Conservation (phyloP, 768 basidiomycete genomes). For the Cystobasidium ongulense region DNA sequence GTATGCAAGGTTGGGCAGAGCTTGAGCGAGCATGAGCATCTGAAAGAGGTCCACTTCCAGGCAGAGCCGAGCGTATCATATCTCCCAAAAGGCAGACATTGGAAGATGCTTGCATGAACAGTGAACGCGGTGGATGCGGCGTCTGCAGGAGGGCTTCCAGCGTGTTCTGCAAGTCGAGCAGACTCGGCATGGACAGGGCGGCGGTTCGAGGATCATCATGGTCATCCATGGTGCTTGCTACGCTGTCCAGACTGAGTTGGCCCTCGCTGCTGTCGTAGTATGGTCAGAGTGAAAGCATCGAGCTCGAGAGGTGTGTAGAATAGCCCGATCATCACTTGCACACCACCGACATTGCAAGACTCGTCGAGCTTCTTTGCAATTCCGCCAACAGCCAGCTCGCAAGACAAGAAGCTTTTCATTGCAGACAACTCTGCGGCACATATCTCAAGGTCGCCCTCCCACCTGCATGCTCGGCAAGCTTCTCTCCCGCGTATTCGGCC, state of each 20-base stretch:
- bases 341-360: too few relatives aligned
- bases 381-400: too few relatives aligned
- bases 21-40: neutral
- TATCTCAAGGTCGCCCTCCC: neutral
- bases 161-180: neutral
- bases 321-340: too few relatives aligned
- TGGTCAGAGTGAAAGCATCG: too few relatives aligned
- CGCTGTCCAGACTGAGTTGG: too few relatives aligned
- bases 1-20: neutral
- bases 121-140: slow-evolving; percentile 9
- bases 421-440: neutral
- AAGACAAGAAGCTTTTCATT: neutral
- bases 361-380: too few relatives aligned
- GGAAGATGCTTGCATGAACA: slow-evolving; percentile 13
- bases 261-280: neutral
- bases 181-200: neutral
- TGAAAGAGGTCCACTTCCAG: neutral
- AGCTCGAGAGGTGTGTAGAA: too few relatives aligned
- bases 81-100: neutral
- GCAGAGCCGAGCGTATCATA: neutral
- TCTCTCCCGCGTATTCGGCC: neutral
- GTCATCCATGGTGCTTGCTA: neutral
- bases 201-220: neutral
- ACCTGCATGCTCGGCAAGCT: slow-evolving; percentile 8
- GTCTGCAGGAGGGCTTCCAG: neutral